Conservation (phyloP, 1,139 yeast species). For the Suhomyces terraborum region DNA sequence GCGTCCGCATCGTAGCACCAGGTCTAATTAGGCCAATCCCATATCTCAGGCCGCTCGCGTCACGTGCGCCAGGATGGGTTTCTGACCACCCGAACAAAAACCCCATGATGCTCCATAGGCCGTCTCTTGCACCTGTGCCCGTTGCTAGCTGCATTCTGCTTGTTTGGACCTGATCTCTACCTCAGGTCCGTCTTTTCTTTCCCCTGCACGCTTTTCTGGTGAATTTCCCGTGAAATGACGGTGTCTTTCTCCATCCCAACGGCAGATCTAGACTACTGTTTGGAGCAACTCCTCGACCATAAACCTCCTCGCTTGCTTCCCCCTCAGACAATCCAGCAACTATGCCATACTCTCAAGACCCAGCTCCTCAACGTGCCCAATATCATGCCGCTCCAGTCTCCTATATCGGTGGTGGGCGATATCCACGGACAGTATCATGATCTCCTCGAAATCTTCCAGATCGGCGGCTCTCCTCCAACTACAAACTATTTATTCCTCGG, state of each 20-base stretch:
- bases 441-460: constrained; percentile 82
- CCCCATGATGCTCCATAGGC: background rate
- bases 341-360: constrained; percentile 46
- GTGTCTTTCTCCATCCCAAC: constrained; percentile 36
- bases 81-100: constrained; percentile 1
- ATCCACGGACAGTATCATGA: constrained; percentile 98
- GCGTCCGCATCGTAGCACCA: background rate
- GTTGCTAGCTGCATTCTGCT: background rate
- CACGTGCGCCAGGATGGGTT: background rate
- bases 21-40: background rate
- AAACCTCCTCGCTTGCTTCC: constrained; percentile 50
- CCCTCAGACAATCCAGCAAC: constrained; percentile 40
- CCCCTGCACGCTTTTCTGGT: background rate
- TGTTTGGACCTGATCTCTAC: background rate
- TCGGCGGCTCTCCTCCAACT: constrained; percentile 91
- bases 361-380: constrained; percentile 52
- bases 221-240: constrained; percentile 32
- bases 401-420: constrained; percentile 97
- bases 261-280: constrained; percentile 47
- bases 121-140: background rate
- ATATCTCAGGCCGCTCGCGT: background rate
- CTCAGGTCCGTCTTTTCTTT: background rate
- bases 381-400: constrained; percentile 79
- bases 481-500: constrained; percentile 92
- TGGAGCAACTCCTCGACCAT: constrained; percentile 44